Evolutionary conservation across 1,284 basidiomycete species (phyloP), one percentile per base, ranked within the genome.

Genomic region (Waitea zeae): DNA sequence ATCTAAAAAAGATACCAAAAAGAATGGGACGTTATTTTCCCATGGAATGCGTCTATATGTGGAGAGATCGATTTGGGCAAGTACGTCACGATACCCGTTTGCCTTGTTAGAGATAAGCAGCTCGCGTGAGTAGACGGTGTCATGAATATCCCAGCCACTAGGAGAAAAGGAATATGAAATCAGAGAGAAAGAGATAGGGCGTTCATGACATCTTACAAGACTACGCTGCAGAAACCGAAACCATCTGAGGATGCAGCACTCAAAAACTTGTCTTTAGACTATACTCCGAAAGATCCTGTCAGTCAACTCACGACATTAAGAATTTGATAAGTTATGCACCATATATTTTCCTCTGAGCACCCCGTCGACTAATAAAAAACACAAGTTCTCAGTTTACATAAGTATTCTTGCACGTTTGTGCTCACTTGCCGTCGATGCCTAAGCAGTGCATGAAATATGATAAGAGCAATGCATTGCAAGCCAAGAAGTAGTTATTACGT

Each of bases 321-420:
- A 17, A 27, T 29, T 3, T 9, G 11, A 31, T 30, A 20, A 26
- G 13, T 11, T 11, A 41, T 59, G 36, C 42, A 78, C 82, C 82
- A 95, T 89, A 53, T 82, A 82, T 58, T 96, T 97, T 32, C 92
- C 92, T 32, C 92, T 68, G 12, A 96, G 64, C 13, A 97, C 74
- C 24, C 93, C 93, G 54, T 98, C 93, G 31, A 92, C 86, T 81
- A 37, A 27, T 30, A 34, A 34, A 30, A n/a, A n/a, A n/a, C n/a
- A n/a, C n/a, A n/a, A n/a, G n/a, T n/a, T n/a, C n/a, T n/a, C n/a
- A 35, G 32, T 36, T 24, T 22, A 31, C 24, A 20, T 22, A 27
- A 9, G 20, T 3, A 35, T 2, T 35, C 5, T n/a, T 30, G 19
- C 22, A 15, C 13, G 18, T 31, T 12, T 34, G 30, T 13, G 2